Percentiles rank a stretch among this genome's conserved stretches.
phyloP scores from a whole-genome alignment of 2,329 filamentous ascomycete genomes.

The Aspergillus sojae region DNA sequence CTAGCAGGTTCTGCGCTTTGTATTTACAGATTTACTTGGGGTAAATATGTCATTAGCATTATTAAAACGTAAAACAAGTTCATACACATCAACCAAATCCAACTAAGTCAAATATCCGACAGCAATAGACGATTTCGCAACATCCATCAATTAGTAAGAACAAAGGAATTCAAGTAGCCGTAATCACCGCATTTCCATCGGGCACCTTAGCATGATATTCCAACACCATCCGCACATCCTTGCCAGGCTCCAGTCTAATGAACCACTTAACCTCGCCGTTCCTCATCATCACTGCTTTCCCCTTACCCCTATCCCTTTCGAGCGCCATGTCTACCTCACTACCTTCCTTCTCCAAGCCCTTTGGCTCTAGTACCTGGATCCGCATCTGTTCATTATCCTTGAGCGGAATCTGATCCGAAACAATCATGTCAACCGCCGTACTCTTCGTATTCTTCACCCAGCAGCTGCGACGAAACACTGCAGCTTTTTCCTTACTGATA shows the following conservation, averaged over 20 bases:
- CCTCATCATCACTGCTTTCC: slow-evolving; percentile 56
- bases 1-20: too few relatives aligned
- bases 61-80: not conserved
- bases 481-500: slow-evolving; percentile 35
- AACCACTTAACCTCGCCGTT: slow-evolving; percentile 63
- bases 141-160: not conserved
- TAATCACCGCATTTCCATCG: slow-evolving; percentile 21
- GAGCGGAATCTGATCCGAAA: slow-evolving; percentile 38
- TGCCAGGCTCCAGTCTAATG: slow-evolving; percentile 60
- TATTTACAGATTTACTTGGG: not conserved
- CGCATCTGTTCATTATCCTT: slow-evolving; percentile 35
- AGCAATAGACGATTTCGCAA: not conserved
- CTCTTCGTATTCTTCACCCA: slow-evolving; percentile 37
- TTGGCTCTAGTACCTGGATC: slow-evolving; percentile 32
- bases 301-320: slow-evolving; percentile 56
- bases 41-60: not conserved
- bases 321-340: slow-evolving; percentile 23
- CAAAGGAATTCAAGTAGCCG: not conserved
- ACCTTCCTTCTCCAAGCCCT: slow-evolving; percentile 31
- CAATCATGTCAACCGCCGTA: slow-evolving; percentile 27
- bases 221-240: slow-evolving; percentile 58
- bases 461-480: slow-evolving; percentile 33
- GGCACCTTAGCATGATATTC: slow-evolving; percentile 66
- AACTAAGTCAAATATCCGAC: not conserved
- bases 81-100: not conserved